These are phyloP conservation scores for Fraxinus velutina DNA, from an alignment of 305 asterid species.

Conservation along the genomic window DNA sequence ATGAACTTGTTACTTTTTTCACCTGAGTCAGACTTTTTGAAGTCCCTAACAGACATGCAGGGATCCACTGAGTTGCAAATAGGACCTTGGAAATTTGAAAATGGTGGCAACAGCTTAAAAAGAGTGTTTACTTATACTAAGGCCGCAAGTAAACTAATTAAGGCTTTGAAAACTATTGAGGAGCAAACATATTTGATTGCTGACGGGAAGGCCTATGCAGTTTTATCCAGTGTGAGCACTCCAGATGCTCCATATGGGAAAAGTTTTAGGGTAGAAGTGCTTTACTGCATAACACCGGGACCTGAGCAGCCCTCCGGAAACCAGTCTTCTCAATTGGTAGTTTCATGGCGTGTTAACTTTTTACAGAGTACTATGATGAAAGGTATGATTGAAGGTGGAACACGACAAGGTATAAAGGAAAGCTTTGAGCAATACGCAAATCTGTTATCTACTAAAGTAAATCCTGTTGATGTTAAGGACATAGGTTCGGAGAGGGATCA, in stretches of 20 bases:
- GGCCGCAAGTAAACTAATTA: slow-evolving; percentile 74
- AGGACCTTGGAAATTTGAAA: slow-evolving; percentile 77
- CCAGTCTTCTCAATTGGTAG: slow-evolving; percentile 61
- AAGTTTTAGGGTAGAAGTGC: slow-evolving; percentile 72
- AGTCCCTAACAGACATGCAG: slow-evolving; percentile 51
- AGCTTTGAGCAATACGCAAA: slow-evolving; percentile 71
- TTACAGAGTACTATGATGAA: slow-evolving; percentile 87
- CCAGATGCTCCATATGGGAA: slow-evolving; percentile 96
- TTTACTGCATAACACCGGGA: slow-evolving; percentile 72
- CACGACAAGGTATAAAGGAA: slow-evolving; percentile 84
- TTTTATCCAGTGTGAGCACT: slow-evolving; percentile 67
- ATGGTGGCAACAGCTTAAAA: slow-evolving; percentile 52
- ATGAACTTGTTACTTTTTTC: slow-evolving; percentile 76
- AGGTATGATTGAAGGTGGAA: slow-evolving; percentile 90
- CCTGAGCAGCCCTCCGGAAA: slow-evolving; percentile 88
- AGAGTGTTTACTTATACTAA: slow-evolving; percentile 61
- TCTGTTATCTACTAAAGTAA: slow-evolving; percentile 60
- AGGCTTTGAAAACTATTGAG: slow-evolving; percentile 78
- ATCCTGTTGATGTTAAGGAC: slow-evolving; percentile 68
- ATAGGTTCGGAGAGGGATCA: slow-evolving; percentile 80
- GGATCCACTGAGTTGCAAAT: slow-evolving; percentile 65
- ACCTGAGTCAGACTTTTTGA: slow-evolving; percentile 56
- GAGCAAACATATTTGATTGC: slow-evolving; percentile 80
- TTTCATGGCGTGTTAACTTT: slow-evolving; percentile 86
- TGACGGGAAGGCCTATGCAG: slow-evolving; percentile 65